Base-by-base conservation (phyloP, 768 basidiomycete species). In the Paxillus involutus region DNA sequence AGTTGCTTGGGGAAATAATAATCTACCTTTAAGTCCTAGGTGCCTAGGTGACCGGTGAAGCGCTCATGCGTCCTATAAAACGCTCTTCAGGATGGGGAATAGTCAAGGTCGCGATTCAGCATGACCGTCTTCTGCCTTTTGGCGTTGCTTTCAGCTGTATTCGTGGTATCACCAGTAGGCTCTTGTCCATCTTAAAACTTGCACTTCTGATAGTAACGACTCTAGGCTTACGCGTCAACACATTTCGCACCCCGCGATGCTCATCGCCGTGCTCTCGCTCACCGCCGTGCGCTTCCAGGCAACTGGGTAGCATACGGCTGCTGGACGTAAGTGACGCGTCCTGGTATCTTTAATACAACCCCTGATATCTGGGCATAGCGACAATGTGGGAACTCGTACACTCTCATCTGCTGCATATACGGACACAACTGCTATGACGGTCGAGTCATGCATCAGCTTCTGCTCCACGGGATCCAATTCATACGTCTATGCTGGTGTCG, bases 401-500 rank as follows among this genome's bases (percentile, higher is more conserved):
- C 77, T 91, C 41, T 69, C 72, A 6, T 80, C 75, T 13, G 71
- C 78, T 1, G 67, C 73, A 3, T 82, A 72, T 55, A 69, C 75
- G 13, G 75, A 76, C 59, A 67, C 77, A 14, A 73, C 68, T 6
- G 71, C 69, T 21, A 89, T 91, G 85, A 90, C 89, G 4, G 75
- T 83, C 29, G 84, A 79, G 60, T 64, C 65, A 14, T 82, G 80
- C 60, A 67, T 80, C 56, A 64, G 32, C 49, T 80, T 73, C 58
- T 82, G 80, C 43, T 68, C 66, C 9, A 66, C 68, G 14, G 69
- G 64, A 1, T 21, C 51, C 17, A 69, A 70, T 40, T 33, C 68
- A 6, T 88, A 75, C 63, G 69, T 85, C 53, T 89, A 80, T 59
- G 87, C 89, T 16, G 90, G 90, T 13, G 77, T 83, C 16, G 89